Conservation (phyloP, 2,329 filamentous ascomycete genomes). For the Gliomastix tumulicola region DNA sequence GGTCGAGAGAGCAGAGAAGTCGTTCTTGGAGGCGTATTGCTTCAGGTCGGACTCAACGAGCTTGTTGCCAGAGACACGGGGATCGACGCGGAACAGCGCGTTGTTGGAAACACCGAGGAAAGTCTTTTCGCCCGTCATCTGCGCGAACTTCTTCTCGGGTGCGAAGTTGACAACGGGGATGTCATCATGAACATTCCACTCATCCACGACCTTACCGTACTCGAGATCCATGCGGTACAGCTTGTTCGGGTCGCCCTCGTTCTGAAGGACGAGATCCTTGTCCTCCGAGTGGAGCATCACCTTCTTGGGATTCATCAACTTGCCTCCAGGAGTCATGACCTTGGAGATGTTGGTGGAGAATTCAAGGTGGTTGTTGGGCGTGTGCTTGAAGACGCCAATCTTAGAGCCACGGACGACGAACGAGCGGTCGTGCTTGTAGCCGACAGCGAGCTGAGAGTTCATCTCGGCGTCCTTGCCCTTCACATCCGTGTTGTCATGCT, state of each 20-base stretch:
- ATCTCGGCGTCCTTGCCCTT: conserved; percentile 64
- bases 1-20: conserved; percentile 89
- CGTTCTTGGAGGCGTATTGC: conserved; percentile 94
- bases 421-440: conserved; percentile 93
- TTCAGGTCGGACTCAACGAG: conserved; percentile 89
- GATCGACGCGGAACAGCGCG: conserved; percentile 88
- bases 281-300: conserved; percentile 94
- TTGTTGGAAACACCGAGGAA: conserved; percentile 93
- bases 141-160: conserved; percentile 95
- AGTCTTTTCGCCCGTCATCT: conserved; percentile 92
- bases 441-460: conserved; percentile 91
- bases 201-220: conserved; percentile 94
- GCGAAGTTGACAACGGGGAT: conserved; percentile 89
- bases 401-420: conserved; percentile 96
- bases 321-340: conserved; percentile 80
- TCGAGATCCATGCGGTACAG: conserved; percentile 97
- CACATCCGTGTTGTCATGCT: conserved; percentile 63
- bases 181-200: conserved; percentile 97
- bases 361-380: conserved; percentile 82
- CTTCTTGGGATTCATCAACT: conserved; percentile 88
- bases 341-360: conserved; percentile 98
- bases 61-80: conserved; percentile 83
- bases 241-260: conserved; percentile 75
- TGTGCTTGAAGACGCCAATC: conserved; percentile 98
- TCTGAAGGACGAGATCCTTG: conserved; percentile 82